Conservation (phyloP, 2,329 filamentous ascomycete genomes). For the Chaetomium globosum region DNA sequence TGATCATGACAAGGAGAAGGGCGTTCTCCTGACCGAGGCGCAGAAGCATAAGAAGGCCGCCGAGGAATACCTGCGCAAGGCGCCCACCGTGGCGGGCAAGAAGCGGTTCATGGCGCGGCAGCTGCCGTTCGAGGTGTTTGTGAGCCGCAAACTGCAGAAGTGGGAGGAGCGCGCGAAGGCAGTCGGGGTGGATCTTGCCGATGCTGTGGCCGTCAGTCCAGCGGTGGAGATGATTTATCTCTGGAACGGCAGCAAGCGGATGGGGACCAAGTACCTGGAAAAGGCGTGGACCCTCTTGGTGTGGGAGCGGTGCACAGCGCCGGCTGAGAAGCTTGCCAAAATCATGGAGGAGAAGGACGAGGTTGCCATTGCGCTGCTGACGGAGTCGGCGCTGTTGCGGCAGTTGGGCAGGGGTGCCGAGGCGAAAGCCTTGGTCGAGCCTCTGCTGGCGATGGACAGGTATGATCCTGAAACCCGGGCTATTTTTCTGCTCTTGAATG, state of each 20-base stretch:
- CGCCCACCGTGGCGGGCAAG: conserved; percentile 74
- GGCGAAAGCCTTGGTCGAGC: conserved; percentile 65
- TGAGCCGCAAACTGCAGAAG: conserved; percentile 79
- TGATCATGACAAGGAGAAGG: conserved; percentile 30
- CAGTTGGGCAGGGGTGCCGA: conserved; percentile 64
- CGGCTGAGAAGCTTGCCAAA: conserved; percentile 45
- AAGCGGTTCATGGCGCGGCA: conserved; percentile 89
- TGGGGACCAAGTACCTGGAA: conserved; percentile 67
- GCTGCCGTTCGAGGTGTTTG: conserved; percentile 85
- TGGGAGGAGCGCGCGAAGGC: conserved; percentile 78
- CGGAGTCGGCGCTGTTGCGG: conserved; percentile 67
- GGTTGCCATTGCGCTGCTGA: conserved; percentile 65
- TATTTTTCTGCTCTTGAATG: not conserved
- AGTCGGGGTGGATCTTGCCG: conserved; percentile 68
- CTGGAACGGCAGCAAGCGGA: conserved; percentile 87
- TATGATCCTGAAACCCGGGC: conserved; percentile 39
- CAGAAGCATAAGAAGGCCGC: conserved; percentile 64
- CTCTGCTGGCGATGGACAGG: conserved; percentile 68
- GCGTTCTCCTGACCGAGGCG: conserved; percentile 26
- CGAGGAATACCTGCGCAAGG: conserved; percentile 70
- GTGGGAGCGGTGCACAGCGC: conserved; percentile 64
- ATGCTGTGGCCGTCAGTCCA: conserved; percentile 79
- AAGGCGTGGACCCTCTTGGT: conserved; percentile 63
- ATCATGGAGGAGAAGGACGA: conserved; percentile 62
- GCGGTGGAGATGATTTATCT: conserved; percentile 90